Conservation (phyloP, 306 rosid species). For the Pyrus bretschneideri region DNA sequence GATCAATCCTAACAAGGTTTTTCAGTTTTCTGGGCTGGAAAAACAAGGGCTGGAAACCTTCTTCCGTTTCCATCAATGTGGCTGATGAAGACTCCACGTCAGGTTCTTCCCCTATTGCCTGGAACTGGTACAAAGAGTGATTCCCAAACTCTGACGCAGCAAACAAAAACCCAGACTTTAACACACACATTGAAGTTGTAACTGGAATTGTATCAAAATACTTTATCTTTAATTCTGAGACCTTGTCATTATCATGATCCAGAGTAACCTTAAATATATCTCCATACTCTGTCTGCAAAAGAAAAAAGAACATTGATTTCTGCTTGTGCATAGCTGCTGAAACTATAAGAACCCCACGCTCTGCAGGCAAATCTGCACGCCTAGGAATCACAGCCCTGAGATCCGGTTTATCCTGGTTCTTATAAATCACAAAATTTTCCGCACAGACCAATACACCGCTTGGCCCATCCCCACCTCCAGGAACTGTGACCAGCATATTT, state of each 20-base stretch:
- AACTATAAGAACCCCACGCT: constrained; percentile 88
- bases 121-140: constrained; percentile 82
- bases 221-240: constrained; percentile 69
- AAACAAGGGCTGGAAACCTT: constrained; percentile 89
- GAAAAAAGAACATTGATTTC: constrained; percentile 80
- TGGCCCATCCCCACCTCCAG: constrained; percentile 97
- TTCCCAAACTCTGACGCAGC: constrained; percentile 95
- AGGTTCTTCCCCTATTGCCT: constrained; percentile 82
- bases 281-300: constrained; percentile 92
- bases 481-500: constrained; percentile 85
- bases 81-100: constrained; percentile 92
- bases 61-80: constrained; percentile 75
- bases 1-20: constrained; percentile 92
- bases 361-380: constrained; percentile 73
- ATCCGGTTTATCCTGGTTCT: constrained; percentile 84
- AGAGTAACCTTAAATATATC: constrained; percentile 88
- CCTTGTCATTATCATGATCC: constrained; percentile 70
- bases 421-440: constrained; percentile 87
- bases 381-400: constrained; percentile 93
- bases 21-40: constrained; percentile 80
- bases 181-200: constrained; percentile 88
- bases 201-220: constrained; percentile 95
- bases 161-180: constrained; percentile 82
- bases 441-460: constrained; percentile 97
- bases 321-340: constrained; percentile 86